Evolutionary conservation across 495 filamentous ascomycete species (phyloP).

Genomic region (Xylaria acuta): DNA sequence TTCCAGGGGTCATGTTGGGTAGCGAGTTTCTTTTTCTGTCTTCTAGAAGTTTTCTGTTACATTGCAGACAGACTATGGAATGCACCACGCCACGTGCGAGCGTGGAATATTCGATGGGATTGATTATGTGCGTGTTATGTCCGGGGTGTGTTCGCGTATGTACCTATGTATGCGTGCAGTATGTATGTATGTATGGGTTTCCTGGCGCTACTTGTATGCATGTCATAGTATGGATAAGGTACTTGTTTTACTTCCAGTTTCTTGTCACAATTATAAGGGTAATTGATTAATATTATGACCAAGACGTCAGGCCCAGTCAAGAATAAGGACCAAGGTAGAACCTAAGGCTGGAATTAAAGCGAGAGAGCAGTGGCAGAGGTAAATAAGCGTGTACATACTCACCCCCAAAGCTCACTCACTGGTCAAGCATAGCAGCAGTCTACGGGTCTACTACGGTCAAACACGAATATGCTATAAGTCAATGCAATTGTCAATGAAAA

Average conservation of each 20-base stretch:
- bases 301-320: no score
- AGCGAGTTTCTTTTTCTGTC: slow-evolving; percentile 3
- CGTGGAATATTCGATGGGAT: slow-evolving; percentile 17
- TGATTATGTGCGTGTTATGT: slow-evolving; percentile 3
- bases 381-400: not conserved
- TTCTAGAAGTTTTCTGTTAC: slow-evolving; percentile 39
- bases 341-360: no score
- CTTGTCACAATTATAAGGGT: no score
- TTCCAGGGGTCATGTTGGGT: not conserved
- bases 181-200: no score
- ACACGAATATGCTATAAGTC: no score
- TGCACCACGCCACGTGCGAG: slow-evolving; percentile 28
- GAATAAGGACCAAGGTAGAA: no score
- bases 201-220: not conserved
- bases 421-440: not conserved
- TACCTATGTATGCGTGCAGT: no score
- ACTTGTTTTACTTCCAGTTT: no score
- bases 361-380: not conserved
- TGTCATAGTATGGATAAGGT: not conserved
- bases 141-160: not conserved
- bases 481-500: no score
- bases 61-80: slow-evolving; percentile 16
- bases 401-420: not conserved
- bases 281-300: no score
- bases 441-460: no score